Evolutionary conservation across 2,329 filamentous ascomycete species (phyloP), one percentile per base, ranked within the genome.

Genomic region (Aspergillus melleus): DNA sequence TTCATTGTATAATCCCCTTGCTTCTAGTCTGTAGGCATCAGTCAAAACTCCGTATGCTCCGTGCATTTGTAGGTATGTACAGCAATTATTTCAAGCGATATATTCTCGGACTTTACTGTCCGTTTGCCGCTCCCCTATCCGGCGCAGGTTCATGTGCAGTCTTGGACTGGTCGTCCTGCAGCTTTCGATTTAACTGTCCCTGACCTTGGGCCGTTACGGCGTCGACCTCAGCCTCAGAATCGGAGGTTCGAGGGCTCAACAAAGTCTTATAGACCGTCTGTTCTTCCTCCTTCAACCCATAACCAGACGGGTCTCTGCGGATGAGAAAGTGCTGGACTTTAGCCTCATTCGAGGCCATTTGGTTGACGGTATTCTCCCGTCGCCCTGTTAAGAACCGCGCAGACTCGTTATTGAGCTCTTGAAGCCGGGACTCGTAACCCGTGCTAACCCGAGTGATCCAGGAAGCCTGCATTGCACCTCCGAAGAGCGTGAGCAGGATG

Each of bases 301-400:
- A 76, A 14, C 79, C 78, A 1, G 74, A 75, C 16, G 84, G 84
- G 69, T 95, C 90, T 64, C 91, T 83, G 60, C 90, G 86, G 68
- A 86, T 86, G 60, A 98, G 66, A 70, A 98, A 98, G 57, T 80
- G 86, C 66, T 91, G 85, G 44, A 98, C 88, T 55, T 92, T 83
- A 69, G 88, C 86, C 62, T 90, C 84, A 56, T 70, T 66, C 8
- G 75, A 74, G 11, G 66, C 63, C 66, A 71, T 84, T 81, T 68
- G 77, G 79, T 71, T 77, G 69, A 74, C 84, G 72, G 42, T 83
- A 77, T 54, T 82, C 80, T 61, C 82, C 79, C 57, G 85, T 79
- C 67, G 82, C 75, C 69, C 83, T 79, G 64, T 84, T 81, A 81
- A 65, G 30, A 81, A 75, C 14, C 74, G 72, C 53, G 90, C 88